Conservation (phyloP, 805 yeast species). For the Millerozyma miso region DNA sequence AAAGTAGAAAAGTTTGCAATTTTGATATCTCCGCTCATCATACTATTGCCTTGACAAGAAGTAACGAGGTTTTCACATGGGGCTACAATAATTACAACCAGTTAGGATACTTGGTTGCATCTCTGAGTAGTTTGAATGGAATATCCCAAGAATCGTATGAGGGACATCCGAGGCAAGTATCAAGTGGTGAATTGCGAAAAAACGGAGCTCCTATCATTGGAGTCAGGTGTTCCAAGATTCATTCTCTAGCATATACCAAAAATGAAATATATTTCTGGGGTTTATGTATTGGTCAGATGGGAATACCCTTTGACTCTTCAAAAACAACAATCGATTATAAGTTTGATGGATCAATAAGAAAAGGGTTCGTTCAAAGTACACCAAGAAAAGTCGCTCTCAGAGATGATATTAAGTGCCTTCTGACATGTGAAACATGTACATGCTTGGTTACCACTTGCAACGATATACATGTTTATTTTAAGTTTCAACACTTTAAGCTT, state of each 20-base stretch:
- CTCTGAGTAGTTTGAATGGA: slow-evolving; percentile 10
- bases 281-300: slow-evolving; percentile 77
- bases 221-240: slow-evolving; percentile 61
- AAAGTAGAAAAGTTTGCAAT: slow-evolving; percentile 11
- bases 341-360: slow-evolving; percentile 22
- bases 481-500: slow-evolving; percentile 51
- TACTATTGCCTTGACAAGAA: slow-evolving; percentile 50
- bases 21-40: slow-evolving; percentile 65
- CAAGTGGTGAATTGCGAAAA: slow-evolving; percentile 40
- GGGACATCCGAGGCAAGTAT: slow-evolving; percentile 36
- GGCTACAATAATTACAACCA: slow-evolving; percentile 71
- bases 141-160: slow-evolving; percentile 23
- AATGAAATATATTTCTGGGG: slow-evolving; percentile 67
- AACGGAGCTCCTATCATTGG: slow-evolving; percentile 31
- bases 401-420: slow-evolving; percentile 51
- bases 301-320: slow-evolving; percentile 29
- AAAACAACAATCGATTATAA: slow-evolving; percentile 19
- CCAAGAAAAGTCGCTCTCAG: slow-evolving; percentile 42
- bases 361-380: slow-evolving; percentile 34
- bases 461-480: slow-evolving; percentile 59
- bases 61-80: slow-evolving; percentile 67
- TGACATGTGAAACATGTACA: slow-evolving; percentile 67
- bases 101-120: slow-evolving; percentile 43
- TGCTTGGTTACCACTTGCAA: slow-evolving; percentile 54
- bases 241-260: slow-evolving; percentile 57